Base-by-base conservation (phyloP, 805 yeast species). In the Candida ipomoeae region DNA sequence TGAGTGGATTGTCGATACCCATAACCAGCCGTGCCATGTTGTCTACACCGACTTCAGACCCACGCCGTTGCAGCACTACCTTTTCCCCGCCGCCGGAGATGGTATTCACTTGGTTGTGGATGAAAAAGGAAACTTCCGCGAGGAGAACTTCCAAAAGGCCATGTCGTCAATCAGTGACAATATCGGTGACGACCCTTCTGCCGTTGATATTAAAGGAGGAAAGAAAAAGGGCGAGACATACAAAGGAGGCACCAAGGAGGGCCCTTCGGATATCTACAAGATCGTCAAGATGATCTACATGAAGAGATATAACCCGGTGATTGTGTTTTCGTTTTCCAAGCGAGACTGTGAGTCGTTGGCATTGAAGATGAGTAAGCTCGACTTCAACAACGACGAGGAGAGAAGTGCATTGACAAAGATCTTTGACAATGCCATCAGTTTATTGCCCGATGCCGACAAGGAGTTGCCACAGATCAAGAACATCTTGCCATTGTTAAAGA, bases 41-140 rank as follows among this genome's bases (percentile, higher is more conserved):
- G 99, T 94, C 18, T 94, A 94, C 69, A 94, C 99, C 1, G 97
- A 94, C 72, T 94, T 92, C 80, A 85, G 99, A 68, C 99, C 99
- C 36, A 94, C 99, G 6, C 99, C 99, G 1, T 75, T 94, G 58
- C 99, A 94, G 68, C 99, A 94, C 71, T 94, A 94, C 62, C 73
- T 94, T 48, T 94, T 94, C 75, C 99, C 99, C 26, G 95, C 96
- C n/a, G 95, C 91, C 50, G 98, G 99, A 50, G 96, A 89, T 65
- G 99, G 99, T 53, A 94, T 94, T 51, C 96, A 94, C 68, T 77
- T 94, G 57, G 99, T 94, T 14, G 98, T 94, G 41, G 99, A 94
- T 65, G 99, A 94, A 70, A 91, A 92, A 73, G 91, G 97, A 40
- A 82, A 87, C 5, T 94, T 94, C 69, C 81, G 98, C 61, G 99